Conservation (phyloP, 2,329 filamentous ascomycete genomes). For the Aspergillus viridinutans region DNA sequence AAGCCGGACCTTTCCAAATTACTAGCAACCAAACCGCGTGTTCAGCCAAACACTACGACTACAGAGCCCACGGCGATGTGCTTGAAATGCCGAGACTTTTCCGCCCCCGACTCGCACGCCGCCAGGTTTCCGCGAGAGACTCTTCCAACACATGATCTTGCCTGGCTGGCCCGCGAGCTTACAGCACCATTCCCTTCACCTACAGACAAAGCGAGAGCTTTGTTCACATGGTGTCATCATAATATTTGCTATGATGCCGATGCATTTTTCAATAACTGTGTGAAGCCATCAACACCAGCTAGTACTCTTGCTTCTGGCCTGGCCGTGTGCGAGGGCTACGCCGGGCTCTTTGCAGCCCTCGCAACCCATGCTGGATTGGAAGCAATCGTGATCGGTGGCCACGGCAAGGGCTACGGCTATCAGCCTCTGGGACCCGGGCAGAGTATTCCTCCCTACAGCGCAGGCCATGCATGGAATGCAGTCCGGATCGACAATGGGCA, state of each 20-base stretch:
- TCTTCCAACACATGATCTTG: slow-evolving; percentile 65
- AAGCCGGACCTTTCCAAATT: slow-evolving; percentile 56
- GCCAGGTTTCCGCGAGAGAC: slow-evolving; percentile 68
- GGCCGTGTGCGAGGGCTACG: slow-evolving; percentile 90
- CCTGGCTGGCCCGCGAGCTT: slow-evolving; percentile 71
- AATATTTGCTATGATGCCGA: slow-evolving; percentile 82
- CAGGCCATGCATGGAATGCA: slow-evolving; percentile 87
- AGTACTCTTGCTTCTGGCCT: slow-evolving; percentile 71
- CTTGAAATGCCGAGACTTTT: slow-evolving; percentile 83
- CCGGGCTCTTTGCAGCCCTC: slow-evolving; percentile 73
- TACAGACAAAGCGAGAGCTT: slow-evolving; percentile 86
- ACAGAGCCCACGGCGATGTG: slow-evolving; percentile 47
- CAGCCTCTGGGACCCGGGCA: slow-evolving; percentile 58
- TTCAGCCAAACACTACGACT: slow-evolving; percentile 14
- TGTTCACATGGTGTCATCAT: slow-evolving; percentile 94
- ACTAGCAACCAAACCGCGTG: slow-evolving; percentile 50
- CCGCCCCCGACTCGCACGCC: slow-evolving; percentile 71
- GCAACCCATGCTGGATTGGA: slow-evolving; percentile 76
- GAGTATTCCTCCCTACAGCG: slow-evolving; percentile 59
- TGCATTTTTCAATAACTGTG: slow-evolving; percentile 69
- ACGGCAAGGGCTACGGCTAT: slow-evolving; percentile 84
- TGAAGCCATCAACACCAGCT: slow-evolving; percentile 64
- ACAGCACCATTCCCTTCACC: slow-evolving; percentile 73
- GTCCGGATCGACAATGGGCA: slow-evolving; percentile 78
- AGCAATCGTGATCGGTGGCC: slow-evolving; percentile 67